Evolutionary conservation across 2,329 filamentous ascomycete species (phyloP).

Genomic region (Diaporthe amygdali): DNA sequence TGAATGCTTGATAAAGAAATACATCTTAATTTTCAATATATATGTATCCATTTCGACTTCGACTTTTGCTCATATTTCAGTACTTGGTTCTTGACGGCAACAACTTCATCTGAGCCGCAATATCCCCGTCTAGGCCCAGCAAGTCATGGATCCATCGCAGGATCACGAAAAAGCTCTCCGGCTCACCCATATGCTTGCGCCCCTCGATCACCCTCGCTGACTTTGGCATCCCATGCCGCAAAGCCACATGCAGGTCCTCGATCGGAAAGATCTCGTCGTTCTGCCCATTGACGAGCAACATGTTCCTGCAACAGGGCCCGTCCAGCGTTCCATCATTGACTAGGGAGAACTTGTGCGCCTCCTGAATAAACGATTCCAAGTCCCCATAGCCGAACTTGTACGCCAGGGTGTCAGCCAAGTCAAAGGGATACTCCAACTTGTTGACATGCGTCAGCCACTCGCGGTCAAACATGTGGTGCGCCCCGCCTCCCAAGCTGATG

Average conservation of each 20-base stretch:
- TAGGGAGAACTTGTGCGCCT: conserved; percentile 66
- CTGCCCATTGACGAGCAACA: conserved; percentile 65
- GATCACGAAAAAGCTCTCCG: conserved; percentile 37
- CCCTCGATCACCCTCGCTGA: conserved; percentile 45
- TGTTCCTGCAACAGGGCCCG: conserved; percentile 58
- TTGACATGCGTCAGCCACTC: conserved; percentile 68
- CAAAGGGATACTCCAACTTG: conserved; percentile 69
- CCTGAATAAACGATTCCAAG: conserved; percentile 59
- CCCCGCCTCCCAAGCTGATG: conserved; percentile 68
- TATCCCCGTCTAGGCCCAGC: conserved; percentile 35
- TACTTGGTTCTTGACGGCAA: not conserved
- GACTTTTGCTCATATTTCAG: conserved; percentile 19
- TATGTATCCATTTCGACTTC: no score
- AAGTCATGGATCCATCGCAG: conserved; percentile 38
- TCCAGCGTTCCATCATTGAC: conserved; percentile 64
- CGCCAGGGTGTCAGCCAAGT: conserved; percentile 59
- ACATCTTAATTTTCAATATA: no score
- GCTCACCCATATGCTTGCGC: conserved; percentile 42
- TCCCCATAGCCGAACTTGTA: conserved; percentile 66
- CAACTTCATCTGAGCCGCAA: conserved; percentile 4
- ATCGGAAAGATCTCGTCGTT: conserved; percentile 68
- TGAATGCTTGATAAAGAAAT: no score
- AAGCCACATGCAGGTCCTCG: conserved; percentile 61
- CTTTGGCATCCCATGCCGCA: conserved; percentile 58
- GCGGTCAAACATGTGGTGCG: conserved; percentile 64